Percentiles rank a stretch among this genome's conserved stretches.
phyloP scores from a whole-genome alignment of 257 asterid genomes.

The Gentiana dahurica region DNA sequence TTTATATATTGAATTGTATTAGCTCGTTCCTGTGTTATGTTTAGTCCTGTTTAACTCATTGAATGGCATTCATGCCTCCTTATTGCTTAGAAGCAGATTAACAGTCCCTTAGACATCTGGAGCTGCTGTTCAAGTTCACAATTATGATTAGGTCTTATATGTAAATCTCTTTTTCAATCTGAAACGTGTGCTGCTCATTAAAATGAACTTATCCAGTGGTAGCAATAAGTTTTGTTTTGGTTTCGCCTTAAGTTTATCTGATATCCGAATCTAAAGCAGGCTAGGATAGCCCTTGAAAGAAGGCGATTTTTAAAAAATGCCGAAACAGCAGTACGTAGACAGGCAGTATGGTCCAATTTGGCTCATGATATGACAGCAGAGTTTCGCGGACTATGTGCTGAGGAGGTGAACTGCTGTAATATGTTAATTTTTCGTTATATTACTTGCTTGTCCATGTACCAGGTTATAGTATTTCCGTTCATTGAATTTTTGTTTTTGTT shows the following conservation, averaged over 20 bases:
- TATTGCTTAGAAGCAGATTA: too few species aligned
- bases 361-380: slow-evolving; percentile 99
- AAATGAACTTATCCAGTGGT: too few species aligned
- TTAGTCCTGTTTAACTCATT: too few species aligned
- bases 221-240: not conserved
- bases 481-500: slow-evolving; percentile 4
- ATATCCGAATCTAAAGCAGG: slow-evolving; percentile 37
- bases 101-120: not conserved
- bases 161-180: too few species aligned
- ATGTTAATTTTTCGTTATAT: not conserved
- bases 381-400: slow-evolving; percentile 95
- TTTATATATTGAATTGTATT: too few species aligned
- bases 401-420: slow-evolving; percentile 50
- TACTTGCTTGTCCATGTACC: too few species aligned
- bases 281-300: slow-evolving; percentile 97
- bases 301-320: slow-evolving; percentile 86
- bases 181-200: not conserved
- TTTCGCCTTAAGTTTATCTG: not conserved
- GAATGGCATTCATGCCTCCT: too few species aligned
- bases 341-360: slow-evolving; percentile 94
- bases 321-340: slow-evolving; percentile 91
- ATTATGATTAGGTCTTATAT: too few species aligned
- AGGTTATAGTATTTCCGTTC: not conserved
- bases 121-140: too few species aligned
- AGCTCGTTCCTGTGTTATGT: too few species aligned